These are phyloP conservation scores for Neocucurbitaria cava DNA, from an alignment of 2,329 filamentous ascomycete species.

Conservation along the genomic window DNA sequence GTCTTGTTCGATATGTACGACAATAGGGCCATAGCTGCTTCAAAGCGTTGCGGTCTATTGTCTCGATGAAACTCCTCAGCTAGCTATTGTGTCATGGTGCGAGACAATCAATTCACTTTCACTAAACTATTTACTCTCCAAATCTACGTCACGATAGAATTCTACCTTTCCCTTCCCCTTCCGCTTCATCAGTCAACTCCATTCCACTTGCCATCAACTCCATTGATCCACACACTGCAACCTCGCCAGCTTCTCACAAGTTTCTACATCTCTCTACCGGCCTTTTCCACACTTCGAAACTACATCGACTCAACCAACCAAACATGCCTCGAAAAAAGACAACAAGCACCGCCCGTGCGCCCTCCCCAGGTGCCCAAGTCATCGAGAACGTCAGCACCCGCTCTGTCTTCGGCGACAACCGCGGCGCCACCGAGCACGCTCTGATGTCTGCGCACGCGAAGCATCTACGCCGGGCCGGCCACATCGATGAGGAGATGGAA, in stretches of 20 bases:
- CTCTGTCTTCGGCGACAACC: conserved; percentile 26
- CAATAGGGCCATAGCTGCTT: not conserved
- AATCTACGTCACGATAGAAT: not conserved
- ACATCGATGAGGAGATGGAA: conserved; percentile 19
- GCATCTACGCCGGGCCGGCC: conserved; percentile 1
- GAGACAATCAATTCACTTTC: not conserved
- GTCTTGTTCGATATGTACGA: not conserved
- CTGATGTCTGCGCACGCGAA: conserved; percentile 20
- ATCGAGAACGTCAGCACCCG: conserved; percentile 6
- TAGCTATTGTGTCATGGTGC: not conserved
- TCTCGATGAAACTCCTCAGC: not conserved
- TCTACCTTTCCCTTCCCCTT: not conserved
- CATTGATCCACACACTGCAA: not conserved
- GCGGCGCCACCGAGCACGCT: conserved; percentile 16
- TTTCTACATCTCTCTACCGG: too few relatives aligned
- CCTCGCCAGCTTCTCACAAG: too few relatives aligned
- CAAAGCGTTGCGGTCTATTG: not conserved
- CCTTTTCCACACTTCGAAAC: too few relatives aligned
- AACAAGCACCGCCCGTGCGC: not conserved
- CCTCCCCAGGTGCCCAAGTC: not conserved
- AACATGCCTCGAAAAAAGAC: not conserved
- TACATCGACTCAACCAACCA: too few relatives aligned
- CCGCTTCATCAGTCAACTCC: not conserved
- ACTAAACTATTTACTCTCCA: not conserved
- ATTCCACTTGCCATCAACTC: not conserved